Conservation (phyloP, 148 eudicot species). For the Fallopia convolvulus region DNA sequence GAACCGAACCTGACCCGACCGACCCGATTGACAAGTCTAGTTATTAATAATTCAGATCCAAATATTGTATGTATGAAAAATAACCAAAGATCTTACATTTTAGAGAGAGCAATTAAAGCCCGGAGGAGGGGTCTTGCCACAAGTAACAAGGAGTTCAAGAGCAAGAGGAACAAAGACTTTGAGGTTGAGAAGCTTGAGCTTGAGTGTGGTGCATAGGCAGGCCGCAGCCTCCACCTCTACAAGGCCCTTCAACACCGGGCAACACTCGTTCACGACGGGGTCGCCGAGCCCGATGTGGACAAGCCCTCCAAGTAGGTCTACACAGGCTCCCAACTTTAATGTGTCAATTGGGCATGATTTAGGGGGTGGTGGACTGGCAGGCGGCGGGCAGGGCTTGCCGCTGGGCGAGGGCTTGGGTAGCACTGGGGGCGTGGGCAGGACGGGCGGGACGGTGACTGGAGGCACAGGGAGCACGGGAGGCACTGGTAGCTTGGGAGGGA, state of each 20-base stretch:
- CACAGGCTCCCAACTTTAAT: slow-evolving; percentile 75
- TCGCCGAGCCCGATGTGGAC: slow-evolving; percentile 73
- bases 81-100: background rate
- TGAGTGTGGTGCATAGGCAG: slow-evolving; percentile 81
- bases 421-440: background rate
- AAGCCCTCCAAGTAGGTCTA: slow-evolving; percentile 82
- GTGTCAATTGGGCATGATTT: slow-evolving; percentile 59
- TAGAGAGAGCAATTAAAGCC: slow-evolving; percentile 79
- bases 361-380: slow-evolving; percentile 6
- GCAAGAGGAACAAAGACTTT: slow-evolving; percentile 65
- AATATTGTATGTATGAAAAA: no score
- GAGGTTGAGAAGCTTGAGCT: slow-evolving; percentile 65
- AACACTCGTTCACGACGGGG: slow-evolving; percentile 53
- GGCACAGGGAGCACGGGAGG: background rate
- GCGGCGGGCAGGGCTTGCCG: slow-evolving; percentile 40
- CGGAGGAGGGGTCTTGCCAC: slow-evolving; percentile 89
- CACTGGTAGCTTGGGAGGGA: slow-evolving; percentile 10
- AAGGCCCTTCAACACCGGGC: slow-evolving; percentile 63
- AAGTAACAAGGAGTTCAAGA: slow-evolving; percentile 75
- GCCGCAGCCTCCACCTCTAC: slow-evolving; percentile 78
- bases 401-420: background rate
- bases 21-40: no score
- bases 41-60: no score
- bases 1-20: no score
- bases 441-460: slow-evolving; percentile 7